These are phyloP conservation scores for Gaertneriomyces semiglobifer DNA, from an alignment of 192 early-diverging fungal species.

Conservation along the genomic window DNA sequence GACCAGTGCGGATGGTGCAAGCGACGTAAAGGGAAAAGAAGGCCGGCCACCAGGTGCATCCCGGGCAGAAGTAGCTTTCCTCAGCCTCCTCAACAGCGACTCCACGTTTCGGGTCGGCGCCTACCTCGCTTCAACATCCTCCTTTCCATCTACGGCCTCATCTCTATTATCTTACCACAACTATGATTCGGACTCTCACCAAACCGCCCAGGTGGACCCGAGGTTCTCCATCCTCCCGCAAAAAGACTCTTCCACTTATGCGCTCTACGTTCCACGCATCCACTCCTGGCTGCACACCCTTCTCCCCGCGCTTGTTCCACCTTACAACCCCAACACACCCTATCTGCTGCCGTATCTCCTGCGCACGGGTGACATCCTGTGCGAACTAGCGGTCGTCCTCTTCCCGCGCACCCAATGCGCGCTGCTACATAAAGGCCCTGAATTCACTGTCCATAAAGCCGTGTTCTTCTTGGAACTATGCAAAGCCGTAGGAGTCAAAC, in stretches of 20 bases:
- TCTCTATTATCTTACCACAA: no score
- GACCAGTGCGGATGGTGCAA: no score
- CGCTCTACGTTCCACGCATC: slow-evolving; percentile 21
- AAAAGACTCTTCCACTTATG: not conserved
- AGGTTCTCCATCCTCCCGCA: not conserved
- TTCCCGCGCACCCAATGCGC: slow-evolving; percentile 49
- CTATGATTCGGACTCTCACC: no score
- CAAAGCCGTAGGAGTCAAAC: slow-evolving; percentile 48
- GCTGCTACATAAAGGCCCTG: slow-evolving; percentile 43
- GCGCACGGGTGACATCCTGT: slow-evolving; percentile 44
- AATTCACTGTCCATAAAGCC: slow-evolving; percentile 54
- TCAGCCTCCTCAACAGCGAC: slow-evolving; percentile 47
- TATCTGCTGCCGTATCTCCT: slow-evolving; percentile 24
- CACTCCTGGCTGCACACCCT: no score
- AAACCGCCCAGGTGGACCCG: not conserved
- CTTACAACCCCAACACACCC: slow-evolving; percentile 19
- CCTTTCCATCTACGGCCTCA: no score
- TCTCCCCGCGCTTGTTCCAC: slow-evolving; percentile 1
- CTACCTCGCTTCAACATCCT: slow-evolving; percentile 16
- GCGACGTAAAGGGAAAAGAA: not conserved
- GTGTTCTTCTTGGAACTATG: slow-evolving; percentile 56
- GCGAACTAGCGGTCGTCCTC: slow-evolving; percentile 38
- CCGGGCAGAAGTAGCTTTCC: slow-evolving; percentile 40
- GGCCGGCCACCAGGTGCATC: slow-evolving; percentile 25
- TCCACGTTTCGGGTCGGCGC: slow-evolving; percentile 41